Evolutionary conservation across 345 rosid species (phyloP), one percentile per base, ranked within the genome.

Genomic region (Hypericum perforatum): DNA sequence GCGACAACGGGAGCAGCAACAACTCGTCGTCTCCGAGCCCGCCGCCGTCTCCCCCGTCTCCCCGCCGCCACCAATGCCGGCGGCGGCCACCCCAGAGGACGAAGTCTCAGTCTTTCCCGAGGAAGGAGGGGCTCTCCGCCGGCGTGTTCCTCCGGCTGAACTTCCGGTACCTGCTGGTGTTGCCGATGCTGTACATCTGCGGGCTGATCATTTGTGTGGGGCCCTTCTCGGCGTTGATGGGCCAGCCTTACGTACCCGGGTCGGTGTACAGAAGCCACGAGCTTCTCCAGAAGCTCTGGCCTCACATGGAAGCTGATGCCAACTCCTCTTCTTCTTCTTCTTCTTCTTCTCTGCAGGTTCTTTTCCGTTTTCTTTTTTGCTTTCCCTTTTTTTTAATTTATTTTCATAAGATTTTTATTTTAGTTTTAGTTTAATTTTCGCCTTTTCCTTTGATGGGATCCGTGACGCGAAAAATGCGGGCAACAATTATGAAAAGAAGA

Each of bases 141-240:
- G 73, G 74, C 47, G 47, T 76, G n/a, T 70, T 72, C 58, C 66
- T 75, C 77, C 80, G 95, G 49, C 58, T 84, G 60, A 80, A 77
- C 52, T 63, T 78, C 15, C 76, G 84, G 45, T 87, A 71, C 78
- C 60, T 91, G 70, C 54, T 73, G 59, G 50, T 82, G 29, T 67
- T 91, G 45, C 77, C 84, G 5, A 58, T 85, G 58, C 61, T 87
- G 64, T 91, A 91, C 69, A 54, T 89, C 62, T 77, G 76, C 36
- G 95, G 84, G 7, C 63, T 91, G 68, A 63, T 87, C 63, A 70
- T 85, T 82, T 91, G 92, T 49, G 81, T 85, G 53, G 89, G 92
- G 39, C 96, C 91, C 37, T 74, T 86, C 70, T 78, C 95, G 7
- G 74, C 78, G n/a, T 72, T 81, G 11, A 59, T 79, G 44, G 78